Evolutionary conservation across 208 protist species (phyloP), one percentile per base, ranked within the genome.

Genomic region (Phytomonas francai): DNA sequence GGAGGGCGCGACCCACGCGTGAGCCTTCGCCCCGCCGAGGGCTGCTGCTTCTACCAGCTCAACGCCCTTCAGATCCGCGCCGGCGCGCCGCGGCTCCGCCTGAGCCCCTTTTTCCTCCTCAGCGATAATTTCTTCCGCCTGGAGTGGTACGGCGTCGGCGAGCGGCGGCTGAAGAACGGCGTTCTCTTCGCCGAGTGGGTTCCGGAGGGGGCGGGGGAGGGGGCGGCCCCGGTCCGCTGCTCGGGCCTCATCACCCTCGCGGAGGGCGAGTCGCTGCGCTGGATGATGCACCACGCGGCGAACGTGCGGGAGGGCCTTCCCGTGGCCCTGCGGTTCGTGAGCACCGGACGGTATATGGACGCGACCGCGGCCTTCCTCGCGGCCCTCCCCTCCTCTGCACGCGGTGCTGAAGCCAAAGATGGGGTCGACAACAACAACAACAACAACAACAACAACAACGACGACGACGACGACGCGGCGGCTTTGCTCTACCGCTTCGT

Each of bases 71-170:
- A 78, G 67, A 60, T 87, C 74, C 57, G 78, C 28, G 11, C 29
- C 58, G 34, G 80, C 14, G 72, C 91, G 65, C 74, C 85, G 25
- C 61, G 64, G 33, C 67, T 97, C 28, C 45, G 65, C 28, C 93
- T 98, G 54, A 68, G 83, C 16, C 28, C 60, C 33, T 73, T 71
- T 65, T 74, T 92, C 56, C 70, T 90, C 56, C 65, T 97, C 25
- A 94, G 91, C 42, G 86, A 97, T 70, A 98, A 98, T 80, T 97
- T 93, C 75, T 97, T 96, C 81, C 87, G 92, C 14, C 71, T 87
- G 42, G 65, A 79, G 16, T 97, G 87, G 93, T 73, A 87, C 45
- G 93, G 89, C 19, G 72, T 85, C 3, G 87, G 88, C 7, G 87
- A 94, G 71, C 80, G 96, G 8, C 84, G 93, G 8, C 86, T 98